A percentile compares a stretch with the other conserved stretches of the same genome.
Conservation (phyloP, 768 basidiomycete species). For the Panaeolus papilionaceus region DNA sequence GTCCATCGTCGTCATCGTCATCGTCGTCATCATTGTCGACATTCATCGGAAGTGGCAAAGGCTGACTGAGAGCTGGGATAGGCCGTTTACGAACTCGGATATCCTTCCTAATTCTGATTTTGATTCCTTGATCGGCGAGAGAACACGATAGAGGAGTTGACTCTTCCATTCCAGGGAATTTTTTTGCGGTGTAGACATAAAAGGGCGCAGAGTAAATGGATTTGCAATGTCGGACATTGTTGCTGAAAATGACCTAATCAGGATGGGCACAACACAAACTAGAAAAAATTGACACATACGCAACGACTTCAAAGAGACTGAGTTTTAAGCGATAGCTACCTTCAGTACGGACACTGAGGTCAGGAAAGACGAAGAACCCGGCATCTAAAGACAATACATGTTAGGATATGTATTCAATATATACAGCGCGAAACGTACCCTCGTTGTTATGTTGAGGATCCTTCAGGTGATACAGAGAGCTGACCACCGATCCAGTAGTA, state of each 20-base stretch:
- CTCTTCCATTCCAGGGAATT: constrained; percentile 97
- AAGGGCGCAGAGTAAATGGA: constrained; percentile 89
- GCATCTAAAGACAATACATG: constrained; percentile 55
- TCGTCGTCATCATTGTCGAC: constrained; percentile 31
- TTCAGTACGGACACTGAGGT: constrained; percentile 90
- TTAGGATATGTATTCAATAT: constrained; percentile 30
- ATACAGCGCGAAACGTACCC: constrained; percentile 34
- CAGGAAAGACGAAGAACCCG: constrained; percentile 97
- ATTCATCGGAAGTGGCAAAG: constrained; percentile 30
- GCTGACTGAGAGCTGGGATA: constrained; percentile 45
- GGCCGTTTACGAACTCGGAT: constrained; percentile 83
- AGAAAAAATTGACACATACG: constrained; percentile 56
- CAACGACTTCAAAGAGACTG: constrained; percentile 88
- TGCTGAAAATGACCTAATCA: constrained; percentile 45
- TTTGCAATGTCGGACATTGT: constrained; percentile 89
- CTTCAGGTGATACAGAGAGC: constrained; percentile 90
- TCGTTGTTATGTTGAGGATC: constrained; percentile 61
- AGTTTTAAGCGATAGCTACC: constrained; percentile 82
- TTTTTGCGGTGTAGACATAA: constrained; percentile 96
- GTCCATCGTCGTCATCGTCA: constrained; percentile 25
- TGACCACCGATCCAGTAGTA: constrained; percentile 91
- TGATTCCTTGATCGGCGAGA: constrained; percentile 95
- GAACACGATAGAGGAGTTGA: constrained; percentile 89
- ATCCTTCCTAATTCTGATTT: constrained; percentile 93
- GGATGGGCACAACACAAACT: background rate